Evolutionary conservation across 768 basidiomycete genomes (phyloP).

Genomic region (Phaeotremella skinneri): DNA sequence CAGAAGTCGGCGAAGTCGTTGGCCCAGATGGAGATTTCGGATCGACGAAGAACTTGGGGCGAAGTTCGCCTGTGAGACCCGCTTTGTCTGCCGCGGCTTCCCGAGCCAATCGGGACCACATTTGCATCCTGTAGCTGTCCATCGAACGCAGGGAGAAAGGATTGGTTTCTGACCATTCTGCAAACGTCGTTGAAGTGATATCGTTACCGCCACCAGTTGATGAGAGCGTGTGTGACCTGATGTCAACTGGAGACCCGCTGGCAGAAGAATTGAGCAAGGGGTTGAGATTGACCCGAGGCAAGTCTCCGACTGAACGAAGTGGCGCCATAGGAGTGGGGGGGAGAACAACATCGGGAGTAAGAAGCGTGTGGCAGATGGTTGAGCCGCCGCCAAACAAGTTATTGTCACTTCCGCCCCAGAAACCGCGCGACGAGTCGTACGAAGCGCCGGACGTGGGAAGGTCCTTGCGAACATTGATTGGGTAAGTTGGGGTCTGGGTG

Average conservation of each 20-base stretch:
- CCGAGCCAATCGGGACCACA: constrained; percentile 85
- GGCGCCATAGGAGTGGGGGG: constrained; percentile 27
- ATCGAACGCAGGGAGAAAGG: constrained; percentile 83
- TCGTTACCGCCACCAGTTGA: constrained; percentile 50
- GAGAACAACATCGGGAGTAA: constrained; percentile 67
- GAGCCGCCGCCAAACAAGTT: constrained; percentile 59
- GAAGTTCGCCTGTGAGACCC: constrained; percentile 32
- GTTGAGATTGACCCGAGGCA: constrained; percentile 74
- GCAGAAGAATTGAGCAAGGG: constrained; percentile 61
- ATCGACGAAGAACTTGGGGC: constrained; percentile 49
- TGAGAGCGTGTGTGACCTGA: constrained; percentile 36
- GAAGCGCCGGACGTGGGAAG: constrained; percentile 36
- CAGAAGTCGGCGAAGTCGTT: constrained; percentile 4
- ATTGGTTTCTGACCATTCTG: constrained; percentile 73
- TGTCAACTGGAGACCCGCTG: constrained; percentile 3
- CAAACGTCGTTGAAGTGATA: constrained; percentile 59
- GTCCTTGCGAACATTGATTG: constrained; percentile 53
- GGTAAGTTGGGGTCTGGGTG: constrained; percentile 26
- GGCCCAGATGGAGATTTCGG: constrained; percentile 7
- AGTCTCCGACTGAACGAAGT: constrained; percentile 37
- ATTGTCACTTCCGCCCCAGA: constrained; percentile 66
- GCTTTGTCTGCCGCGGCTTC: constrained; percentile 56
- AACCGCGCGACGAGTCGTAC: constrained; percentile 54
- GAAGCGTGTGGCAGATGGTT: constrained; percentile 78
- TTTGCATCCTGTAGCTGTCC: constrained; percentile 83